Percentiles rank a stretch among this genome's conserved stretches.
Evolutionary conservation across 176 grass and related monocot genomes (phyloP).

Genomic region (Raddia distichophylla): DNA sequence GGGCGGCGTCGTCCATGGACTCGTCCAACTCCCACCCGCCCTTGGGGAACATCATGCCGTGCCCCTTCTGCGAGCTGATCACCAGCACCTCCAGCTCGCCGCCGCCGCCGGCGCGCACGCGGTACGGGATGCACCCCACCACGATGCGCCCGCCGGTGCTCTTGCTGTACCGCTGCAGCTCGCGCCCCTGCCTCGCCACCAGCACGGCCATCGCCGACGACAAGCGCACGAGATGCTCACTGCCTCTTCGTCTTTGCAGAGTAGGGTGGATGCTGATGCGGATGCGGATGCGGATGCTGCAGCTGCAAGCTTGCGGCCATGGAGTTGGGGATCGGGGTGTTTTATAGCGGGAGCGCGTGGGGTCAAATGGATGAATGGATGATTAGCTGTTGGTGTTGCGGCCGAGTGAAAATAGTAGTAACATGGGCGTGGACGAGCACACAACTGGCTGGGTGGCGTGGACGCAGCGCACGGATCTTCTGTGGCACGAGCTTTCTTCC

Average conservation of each 20-base stretch:
- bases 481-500: not conserved
- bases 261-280: not conserved
- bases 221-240: not conserved
- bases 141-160: conserved; percentile 67
- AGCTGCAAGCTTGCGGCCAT: conserved; percentile 43
- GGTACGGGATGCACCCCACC: conserved; percentile 95
- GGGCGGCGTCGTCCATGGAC: conserved; percentile 71
- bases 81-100: conserved; percentile 76
- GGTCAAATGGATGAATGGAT: conserved; percentile 28
- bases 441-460: not conserved
- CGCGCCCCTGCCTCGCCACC: conserved; percentile 84
- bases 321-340: conserved; percentile 31
- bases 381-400: not conserved
- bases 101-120: conserved; percentile 36
- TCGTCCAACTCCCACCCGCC: conserved; percentile 95
- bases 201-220: conserved; percentile 57
- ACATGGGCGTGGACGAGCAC: conserved; percentile 44
- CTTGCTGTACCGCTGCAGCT: conserved; percentile 85
- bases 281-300: conserved; percentile 16
- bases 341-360: conserved; percentile 43
- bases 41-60: conserved; percentile 98
- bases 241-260: not conserved
- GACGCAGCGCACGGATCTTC: conserved; percentile 28
- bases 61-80: conserved; percentile 87
- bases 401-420: conserved; percentile 3